A percentile compares a stretch with the other conserved stretches of the same genome.
These are phyloP conservation scores for Penicillium brevicompactum DNA, from an alignment of 2,329 filamentous ascomycete genomes.

Conservation along the genomic window DNA sequence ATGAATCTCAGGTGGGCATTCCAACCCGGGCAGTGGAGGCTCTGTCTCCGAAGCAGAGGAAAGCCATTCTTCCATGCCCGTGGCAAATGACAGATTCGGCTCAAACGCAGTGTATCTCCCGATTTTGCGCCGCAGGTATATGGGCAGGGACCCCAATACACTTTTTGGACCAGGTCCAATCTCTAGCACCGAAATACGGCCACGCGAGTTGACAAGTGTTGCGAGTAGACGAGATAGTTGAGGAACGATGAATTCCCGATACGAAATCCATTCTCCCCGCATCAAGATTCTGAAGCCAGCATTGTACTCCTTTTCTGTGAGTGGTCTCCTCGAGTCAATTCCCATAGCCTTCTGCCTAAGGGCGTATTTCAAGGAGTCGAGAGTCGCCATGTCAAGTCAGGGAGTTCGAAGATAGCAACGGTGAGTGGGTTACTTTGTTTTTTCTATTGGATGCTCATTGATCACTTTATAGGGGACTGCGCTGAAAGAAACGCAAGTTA, in stretches of 20 bases:
- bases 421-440: not conserved
- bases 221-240: conserved; percentile 49
- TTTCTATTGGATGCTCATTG: not conserved
- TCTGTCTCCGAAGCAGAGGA: not conserved
- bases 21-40: not conserved
- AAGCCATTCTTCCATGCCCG: not conserved
- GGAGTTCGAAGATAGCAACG: not conserved
- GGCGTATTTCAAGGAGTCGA: not conserved
- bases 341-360: not conserved
- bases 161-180: conserved; percentile 62
- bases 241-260: conserved; percentile 34
- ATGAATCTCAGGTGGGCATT: not conserved
- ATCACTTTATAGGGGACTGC: not conserved
- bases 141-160: conserved; percentile 55
- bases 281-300: not conserved
- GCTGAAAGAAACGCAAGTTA: not conserved
- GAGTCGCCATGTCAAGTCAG: not conserved
- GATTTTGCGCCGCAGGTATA: conserved; percentile 43
- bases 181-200: conserved; percentile 58
- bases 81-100: not conserved
- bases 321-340: not conserved
- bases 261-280: not conserved
- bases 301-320: not conserved
- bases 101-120: conserved; percentile 43
- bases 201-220: conserved; percentile 45